Base-by-base conservation (phyloP, 2,329 filamentous ascomycete genomes). In the Aspergillus puulaauensis region DNA sequence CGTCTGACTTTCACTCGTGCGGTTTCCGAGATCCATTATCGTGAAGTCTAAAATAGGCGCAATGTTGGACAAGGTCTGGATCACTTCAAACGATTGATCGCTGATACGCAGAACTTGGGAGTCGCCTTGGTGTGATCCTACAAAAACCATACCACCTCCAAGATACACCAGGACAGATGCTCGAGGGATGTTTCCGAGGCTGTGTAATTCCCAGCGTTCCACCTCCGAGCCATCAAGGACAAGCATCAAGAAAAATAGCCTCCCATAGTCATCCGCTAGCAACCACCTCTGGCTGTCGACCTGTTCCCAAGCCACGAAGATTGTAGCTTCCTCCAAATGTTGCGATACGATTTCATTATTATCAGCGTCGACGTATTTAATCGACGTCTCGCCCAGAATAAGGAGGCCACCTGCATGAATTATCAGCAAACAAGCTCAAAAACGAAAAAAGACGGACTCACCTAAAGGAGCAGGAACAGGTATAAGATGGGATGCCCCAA, bases 21-120 rank as follows among this genome's bases (percentile, higher is more conserved):
- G 83, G 65, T 91, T 93, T 0, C 93, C 93, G 82, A 98, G 90
- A 68, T 98, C 95, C 91, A 98, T 96, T 15, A 99, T 86, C 1
- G 90, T 88, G 66, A 99, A 97, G 71, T 99, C 95, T 40, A 98
- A 77, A 43, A 99, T 90, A 0, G 95, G 95, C 0, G 90, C 92
- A 66, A 98, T 91, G 69, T 96, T 99, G 3, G 85, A 79, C 56
- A 96, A 81, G 0, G 86, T 89, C 69, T 96, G 91, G 9, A 95
- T 73, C 4, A 93, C 74, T 48, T 87, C 80, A 58, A 93, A 79
- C 0, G 81, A 82, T 33, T 88, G 80, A 52, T 83, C 81, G 45
- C 78, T 73, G 54, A 92, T 83, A 49, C 80, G 81, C 48, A 95
- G 83, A 8, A 98, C 82, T 70, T 97, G 92, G 1, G 91, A 96